Percentiles rank a stretch among this genome's conserved stretches.
These are phyloP conservation scores for Claviceps arundinis DNA, from an alignment of 2,329 filamentous ascomycete genomes.

Conservation along the genomic window DNA sequence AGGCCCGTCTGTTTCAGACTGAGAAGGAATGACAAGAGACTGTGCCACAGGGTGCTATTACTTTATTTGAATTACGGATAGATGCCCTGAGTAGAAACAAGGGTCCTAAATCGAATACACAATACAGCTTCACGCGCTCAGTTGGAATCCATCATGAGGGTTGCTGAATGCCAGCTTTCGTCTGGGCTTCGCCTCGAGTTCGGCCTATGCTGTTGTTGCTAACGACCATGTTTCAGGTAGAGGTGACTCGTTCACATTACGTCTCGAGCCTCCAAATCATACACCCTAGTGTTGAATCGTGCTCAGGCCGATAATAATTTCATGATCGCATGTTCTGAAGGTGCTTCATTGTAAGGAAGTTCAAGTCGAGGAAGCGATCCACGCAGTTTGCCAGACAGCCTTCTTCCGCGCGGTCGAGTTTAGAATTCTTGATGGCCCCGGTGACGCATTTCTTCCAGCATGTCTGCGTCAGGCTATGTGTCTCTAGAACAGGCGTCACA, in stretches of 20 bases:
- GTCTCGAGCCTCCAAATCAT: not conserved
- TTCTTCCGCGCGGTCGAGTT: conserved; percentile 68
- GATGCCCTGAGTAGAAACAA: no score
- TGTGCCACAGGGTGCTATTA: no score
- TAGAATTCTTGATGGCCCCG: conserved; percentile 53
- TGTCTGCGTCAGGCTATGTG: conserved; percentile 49
- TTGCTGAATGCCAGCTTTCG: no score
- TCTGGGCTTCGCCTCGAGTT: no score
- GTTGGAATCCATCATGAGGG: no score
- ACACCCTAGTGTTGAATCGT: not conserved
- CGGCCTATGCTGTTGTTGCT: no score
- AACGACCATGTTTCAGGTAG: no score
- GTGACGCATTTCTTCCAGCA: conserved; percentile 96
- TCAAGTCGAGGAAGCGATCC: conserved; percentile 83
- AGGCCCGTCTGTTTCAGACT: no score
- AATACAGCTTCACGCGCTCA: no score
- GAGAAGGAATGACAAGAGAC: no score
- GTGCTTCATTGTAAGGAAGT: conserved; percentile 72
- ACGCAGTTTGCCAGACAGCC: conserved; percentile 84
- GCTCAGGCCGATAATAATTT: not conserved
- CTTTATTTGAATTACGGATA: no score
- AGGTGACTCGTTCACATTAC: not conserved
- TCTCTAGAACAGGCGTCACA: conserved; percentile 23
- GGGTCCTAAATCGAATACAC: no score
- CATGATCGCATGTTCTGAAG: conserved; percentile 47